phyloP scores from a whole-genome alignment of 768 basidiomycete species.

The Favolaschia claudopus region DNA sequence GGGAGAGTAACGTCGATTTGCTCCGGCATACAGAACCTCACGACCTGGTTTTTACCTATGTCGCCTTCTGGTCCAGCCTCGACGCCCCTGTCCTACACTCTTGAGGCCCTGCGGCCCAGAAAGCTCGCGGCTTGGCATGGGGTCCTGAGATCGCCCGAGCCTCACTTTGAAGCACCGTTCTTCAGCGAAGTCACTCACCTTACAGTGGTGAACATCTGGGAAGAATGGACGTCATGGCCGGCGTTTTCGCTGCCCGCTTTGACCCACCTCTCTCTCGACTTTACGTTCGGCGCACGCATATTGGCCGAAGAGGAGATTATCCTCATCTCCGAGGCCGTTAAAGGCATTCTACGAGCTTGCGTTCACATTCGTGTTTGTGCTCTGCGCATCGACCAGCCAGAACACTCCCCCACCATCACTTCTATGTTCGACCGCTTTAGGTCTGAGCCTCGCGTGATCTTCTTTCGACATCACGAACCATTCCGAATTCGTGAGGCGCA shows the following conservation, averaged over 20 bases:
- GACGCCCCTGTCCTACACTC: slow-evolving; percentile 26
- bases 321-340: slow-evolving; percentile 32
- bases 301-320: slow-evolving; percentile 27
- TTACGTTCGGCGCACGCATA: slow-evolving; percentile 39
- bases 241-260: slow-evolving; percentile 40
- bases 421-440: slow-evolving; percentile 16
- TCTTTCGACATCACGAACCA: slow-evolving; percentile 46
- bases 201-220: slow-evolving; percentile 49
- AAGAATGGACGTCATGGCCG: slow-evolving; percentile 46
- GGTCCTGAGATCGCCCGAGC: slow-evolving; percentile 29
- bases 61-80: slow-evolving; percentile 15
- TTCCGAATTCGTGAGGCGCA: slow-evolving; percentile 49
- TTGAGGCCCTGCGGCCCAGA: slow-evolving; percentile 37
- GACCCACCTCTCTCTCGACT: slow-evolving; percentile 47
- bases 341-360: slow-evolving; percentile 33
- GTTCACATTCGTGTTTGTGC: slow-evolving; percentile 38
- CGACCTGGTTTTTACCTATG: slow-evolving; percentile 44
- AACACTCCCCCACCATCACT: slow-evolving; percentile 5
- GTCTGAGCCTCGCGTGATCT: slow-evolving; percentile 45
- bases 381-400: slow-evolving; percentile 38
- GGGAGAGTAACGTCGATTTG: slow-evolving; percentile 44
- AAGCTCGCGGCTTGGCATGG: slow-evolving; percentile 40
- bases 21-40: slow-evolving; percentile 41
- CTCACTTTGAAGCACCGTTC: slow-evolving; percentile 38
- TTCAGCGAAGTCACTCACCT: slow-evolving; percentile 48